A percentile compares a stretch with the other conserved stretches of the same genome.
phyloP scores from a whole-genome alignment of 345 rosid species.

The Lumnitzera littorea region DNA sequence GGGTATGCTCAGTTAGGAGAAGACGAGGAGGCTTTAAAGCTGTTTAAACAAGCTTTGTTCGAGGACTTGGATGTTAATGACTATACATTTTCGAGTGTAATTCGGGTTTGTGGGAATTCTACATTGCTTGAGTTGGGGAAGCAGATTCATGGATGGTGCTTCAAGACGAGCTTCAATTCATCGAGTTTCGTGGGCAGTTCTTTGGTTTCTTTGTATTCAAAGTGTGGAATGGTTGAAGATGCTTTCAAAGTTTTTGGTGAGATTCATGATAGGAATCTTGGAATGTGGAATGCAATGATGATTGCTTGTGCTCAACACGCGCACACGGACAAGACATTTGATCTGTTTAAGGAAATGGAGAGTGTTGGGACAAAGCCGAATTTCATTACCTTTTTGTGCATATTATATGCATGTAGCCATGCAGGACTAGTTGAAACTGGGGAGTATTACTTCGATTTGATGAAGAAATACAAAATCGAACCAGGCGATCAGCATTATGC shows the following conservation, averaged over 20 bases:
- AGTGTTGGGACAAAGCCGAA: conserved; percentile 52
- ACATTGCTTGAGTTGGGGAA: conserved; percentile 78
- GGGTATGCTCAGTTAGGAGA: conserved; percentile 75
- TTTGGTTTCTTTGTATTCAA: conserved; percentile 71
- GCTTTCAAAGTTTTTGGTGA: conserved; percentile 53
- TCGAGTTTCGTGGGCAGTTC: conserved; percentile 77
- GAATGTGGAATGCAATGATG: conserved; percentile 86
- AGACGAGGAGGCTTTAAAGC: conserved; percentile 53
- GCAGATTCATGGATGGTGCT: conserved; percentile 73
- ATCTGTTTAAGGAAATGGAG: conserved; percentile 56
- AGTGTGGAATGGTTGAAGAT: conserved; percentile 63
- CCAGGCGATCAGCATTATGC: conserved; percentile 78
- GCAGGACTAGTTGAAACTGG: conserved; percentile 69
- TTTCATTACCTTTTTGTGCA: conserved; percentile 65
- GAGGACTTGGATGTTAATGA: conserved; percentile 64
- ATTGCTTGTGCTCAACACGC: conserved; percentile 81
- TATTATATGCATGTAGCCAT: conserved; percentile 90
- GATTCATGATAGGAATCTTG: conserved; percentile 51
- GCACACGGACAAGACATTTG: conserved; percentile 35
- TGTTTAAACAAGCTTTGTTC: conserved; percentile 59
- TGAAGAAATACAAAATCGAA: conserved; percentile 60
- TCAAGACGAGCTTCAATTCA: conserved; percentile 59
- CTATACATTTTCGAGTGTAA: conserved; percentile 67
- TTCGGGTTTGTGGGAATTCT: conserved; percentile 65
- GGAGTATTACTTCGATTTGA: conserved; percentile 50